Evolutionary conservation across 768 basidiomycete species (phyloP), one percentile per base, ranked within the genome.

Genomic region (Rhodotorula babjevae): DNA sequence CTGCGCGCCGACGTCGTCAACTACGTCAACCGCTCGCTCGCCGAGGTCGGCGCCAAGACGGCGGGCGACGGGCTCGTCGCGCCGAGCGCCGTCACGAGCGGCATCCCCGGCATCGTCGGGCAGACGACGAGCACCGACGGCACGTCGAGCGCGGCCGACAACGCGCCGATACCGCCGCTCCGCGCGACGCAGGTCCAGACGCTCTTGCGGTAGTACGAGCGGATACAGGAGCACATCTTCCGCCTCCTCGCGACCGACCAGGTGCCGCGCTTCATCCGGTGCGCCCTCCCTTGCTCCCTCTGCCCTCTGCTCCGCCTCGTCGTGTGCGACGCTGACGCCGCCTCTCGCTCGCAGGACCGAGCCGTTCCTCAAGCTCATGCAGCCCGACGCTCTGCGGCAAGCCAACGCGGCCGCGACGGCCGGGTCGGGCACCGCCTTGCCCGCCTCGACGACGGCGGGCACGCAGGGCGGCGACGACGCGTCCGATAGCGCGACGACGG

Each of bases 201-300:
- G 57, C 90, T 98, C 86, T 91, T 99, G 77, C 84, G 87, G 76
- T 82, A 97, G 77, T 99, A 98, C 81, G 94, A 94, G 81, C 88
- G 94, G 68, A 99, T 99, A 67, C 96, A 98, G 82, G 89, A 86
- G 31, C 94, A 98, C 79, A 93, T 98, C 75, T 98, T 98, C 85
- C 87, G 95, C 60, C 80, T 99, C 77, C 95, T 99, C 91, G 93
- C 96, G 27, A 95, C 94, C 67, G 96, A 99, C 81, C 97, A 95
- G 14, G 90, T 99, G n/a, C 96, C 96, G 23, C 95, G 95, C 86
- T 77, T 77, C 65, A 71, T 77, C 47, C 71, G 74, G 74, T 75
- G 46, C 53, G 70, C 50, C 40, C 52, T 56, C 57, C 53, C 29
- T 21, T 29, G 0, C 19, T 11, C 10, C 18, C 6, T 3, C 1